A percentile compares a stretch with the other conserved stretches of the same genome.
phyloP scores from a whole-genome alignment of 371 early-diverging fungal species.

The Gilbertella persicaria region DNA sequence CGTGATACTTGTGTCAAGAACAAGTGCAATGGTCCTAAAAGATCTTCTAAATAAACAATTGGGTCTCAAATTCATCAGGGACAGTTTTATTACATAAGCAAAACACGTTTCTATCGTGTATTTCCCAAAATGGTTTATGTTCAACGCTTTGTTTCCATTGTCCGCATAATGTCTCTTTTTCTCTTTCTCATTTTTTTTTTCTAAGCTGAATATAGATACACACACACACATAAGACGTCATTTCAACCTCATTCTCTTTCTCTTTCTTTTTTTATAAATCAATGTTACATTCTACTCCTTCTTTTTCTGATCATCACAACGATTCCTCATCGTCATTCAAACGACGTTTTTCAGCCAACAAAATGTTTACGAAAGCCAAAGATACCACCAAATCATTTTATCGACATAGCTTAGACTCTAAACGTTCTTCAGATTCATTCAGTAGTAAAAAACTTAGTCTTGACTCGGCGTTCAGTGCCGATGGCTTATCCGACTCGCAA shows the following conservation, averaged over 20 bases:
- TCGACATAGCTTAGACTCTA: slow-evolving; percentile 15
- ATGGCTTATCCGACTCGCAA: slow-evolving; percentile 9
- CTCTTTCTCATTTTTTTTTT: neutral
- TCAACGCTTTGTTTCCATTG: neutral
- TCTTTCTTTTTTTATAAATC: neutral
- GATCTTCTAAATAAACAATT: no score
- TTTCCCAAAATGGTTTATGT: no score
- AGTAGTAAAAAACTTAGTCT: neutral
- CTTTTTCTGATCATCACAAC: slow-evolving; percentile 2
- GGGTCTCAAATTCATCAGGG: no score
- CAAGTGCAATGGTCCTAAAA: no score
- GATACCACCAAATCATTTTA: slow-evolving; percentile 13
- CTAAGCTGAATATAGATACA: no score
- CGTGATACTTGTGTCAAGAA: slow-evolving; percentile 2
- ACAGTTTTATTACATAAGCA: no score
- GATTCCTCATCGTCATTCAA: neutral
- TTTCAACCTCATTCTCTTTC: neutral
- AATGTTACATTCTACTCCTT: neutral
- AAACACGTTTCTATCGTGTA: no score
- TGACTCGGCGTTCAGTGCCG: slow-evolving; percentile 5
- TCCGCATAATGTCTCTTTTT: neutral
- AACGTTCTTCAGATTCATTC: neutral
- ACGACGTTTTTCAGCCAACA: slow-evolving; percentile 9
- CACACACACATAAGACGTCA: neutral
- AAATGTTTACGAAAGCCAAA: slow-evolving; percentile 23